phyloP scores from a whole-genome alignment of 2,329 filamentous ascomycete species.

The Scytalidium lignicola region DNA sequence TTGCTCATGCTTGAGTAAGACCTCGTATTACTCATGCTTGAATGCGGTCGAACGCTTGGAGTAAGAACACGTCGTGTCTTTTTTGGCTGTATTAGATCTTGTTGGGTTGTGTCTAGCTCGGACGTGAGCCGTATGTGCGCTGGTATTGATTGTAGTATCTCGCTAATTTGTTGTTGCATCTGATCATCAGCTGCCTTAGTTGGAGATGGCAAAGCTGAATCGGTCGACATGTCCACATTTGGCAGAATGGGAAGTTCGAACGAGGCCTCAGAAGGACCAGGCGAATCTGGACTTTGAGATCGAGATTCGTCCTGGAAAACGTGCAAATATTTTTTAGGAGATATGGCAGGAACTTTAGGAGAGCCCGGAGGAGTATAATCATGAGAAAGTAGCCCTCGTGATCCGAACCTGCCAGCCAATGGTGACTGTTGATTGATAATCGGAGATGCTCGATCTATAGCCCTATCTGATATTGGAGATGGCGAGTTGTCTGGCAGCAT shows the following conservation, averaged over 20 bases:
- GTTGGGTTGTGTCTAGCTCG: constrained; percentile 35
- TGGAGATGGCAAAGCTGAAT: constrained; percentile 15
- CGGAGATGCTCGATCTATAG: constrained; percentile 4
- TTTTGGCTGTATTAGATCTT: constrained; percentile 24
- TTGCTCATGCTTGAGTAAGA: constrained; percentile 26
- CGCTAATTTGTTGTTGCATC: constrained; percentile 73
- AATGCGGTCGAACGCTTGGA: constrained; percentile 18
- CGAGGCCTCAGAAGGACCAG: constrained; percentile 4
- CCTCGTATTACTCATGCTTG: constrained; percentile 1
- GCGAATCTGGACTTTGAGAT: constrained; percentile 4
- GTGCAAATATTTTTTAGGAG: constrained; percentile 1
- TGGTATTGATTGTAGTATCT: constrained; percentile 72
- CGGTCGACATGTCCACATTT: constrained; percentile 18
- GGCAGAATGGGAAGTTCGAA: constrained; percentile 19
- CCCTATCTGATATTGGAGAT: constrained; percentile 7
- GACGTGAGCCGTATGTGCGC: constrained; percentile 70
- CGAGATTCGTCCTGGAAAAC: constrained; percentile 2
- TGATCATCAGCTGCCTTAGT: constrained; percentile 49
- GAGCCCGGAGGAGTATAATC: constrained; percentile 20
- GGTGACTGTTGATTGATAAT: constrained; percentile 16
- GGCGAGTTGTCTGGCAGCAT: constrained; percentile 1
- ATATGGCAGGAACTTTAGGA: constrained; percentile 6
- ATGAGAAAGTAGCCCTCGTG: constrained; percentile 8
- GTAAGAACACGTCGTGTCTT: constrained; percentile 28
- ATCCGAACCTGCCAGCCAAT: constrained; percentile 14